Percentiles rank a stretch among this genome's conserved stretches.
phyloP scores from a whole-genome alignment of 257 asterid genomes.

The Petrea volubilis region DNA sequence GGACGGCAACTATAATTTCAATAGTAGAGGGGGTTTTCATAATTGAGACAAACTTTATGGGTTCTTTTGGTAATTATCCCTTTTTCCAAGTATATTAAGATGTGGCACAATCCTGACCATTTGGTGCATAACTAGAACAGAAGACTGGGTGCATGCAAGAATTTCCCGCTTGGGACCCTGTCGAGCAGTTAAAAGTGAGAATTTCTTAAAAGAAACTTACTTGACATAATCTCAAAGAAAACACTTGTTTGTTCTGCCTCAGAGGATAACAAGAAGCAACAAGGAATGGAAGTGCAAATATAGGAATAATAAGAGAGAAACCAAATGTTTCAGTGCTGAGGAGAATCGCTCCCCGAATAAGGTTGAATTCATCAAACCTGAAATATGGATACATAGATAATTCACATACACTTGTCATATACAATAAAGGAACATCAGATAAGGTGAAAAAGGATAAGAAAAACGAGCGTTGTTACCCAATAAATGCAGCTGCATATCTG shows the following conservation, averaged over 20 bases:
- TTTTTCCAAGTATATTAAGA: too few species aligned
- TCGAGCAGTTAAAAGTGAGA: not conserved
- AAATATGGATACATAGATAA: conserved; percentile 12
- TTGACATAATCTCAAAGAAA: conserved; percentile 56
- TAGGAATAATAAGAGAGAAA: conserved; percentile 83
- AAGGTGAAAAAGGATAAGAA: not conserved
- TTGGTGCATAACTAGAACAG: too few species aligned
- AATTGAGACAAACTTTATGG: too few species aligned
- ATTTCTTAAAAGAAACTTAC: conserved; percentile 34
- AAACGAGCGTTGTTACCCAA: conserved; percentile 60
- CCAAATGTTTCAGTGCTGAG: conserved; percentile 89
- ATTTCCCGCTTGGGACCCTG: not conserved
- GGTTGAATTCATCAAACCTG: conserved; percentile 93
- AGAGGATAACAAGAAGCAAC: conserved; percentile 41
- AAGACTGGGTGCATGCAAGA: too few species aligned
- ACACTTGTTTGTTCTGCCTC: conserved; percentile 39
- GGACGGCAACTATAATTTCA: too few species aligned
- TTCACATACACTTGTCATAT: conserved; percentile 3
- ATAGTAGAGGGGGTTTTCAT: too few species aligned
- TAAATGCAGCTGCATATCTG: conserved; percentile 90
- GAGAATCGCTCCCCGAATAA: conserved; percentile 82
- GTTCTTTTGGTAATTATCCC: too few species aligned
- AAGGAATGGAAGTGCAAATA: conserved; percentile 77
- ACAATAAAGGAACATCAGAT: not conserved
- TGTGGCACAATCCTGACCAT: too few species aligned